These are phyloP conservation scores for Auricularia sp. DNA, from an alignment of 768 basidiomycete species.

Conservation along the genomic window DNA sequence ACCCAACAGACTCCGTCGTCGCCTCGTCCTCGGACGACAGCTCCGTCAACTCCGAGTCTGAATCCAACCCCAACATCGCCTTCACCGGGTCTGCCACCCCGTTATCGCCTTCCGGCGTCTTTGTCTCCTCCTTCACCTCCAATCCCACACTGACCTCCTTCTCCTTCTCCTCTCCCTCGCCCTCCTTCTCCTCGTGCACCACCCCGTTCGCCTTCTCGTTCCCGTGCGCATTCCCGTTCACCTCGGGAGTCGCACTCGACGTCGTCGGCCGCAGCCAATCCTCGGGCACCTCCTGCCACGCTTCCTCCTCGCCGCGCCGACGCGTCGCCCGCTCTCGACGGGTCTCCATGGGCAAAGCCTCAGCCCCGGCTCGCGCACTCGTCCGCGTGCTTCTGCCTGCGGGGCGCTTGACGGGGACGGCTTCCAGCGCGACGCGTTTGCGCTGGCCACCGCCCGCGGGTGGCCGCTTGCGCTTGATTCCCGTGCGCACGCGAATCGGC, in stretches of 20 bases:
- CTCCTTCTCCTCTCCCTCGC: slow-evolving; percentile 14
- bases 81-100: background rate
- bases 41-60: slow-evolving; percentile 1
- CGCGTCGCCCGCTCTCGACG: background rate
- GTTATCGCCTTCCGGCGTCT: slow-evolving; percentile 11
- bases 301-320: slow-evolving; percentile 36
- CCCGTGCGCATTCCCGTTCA: background rate
- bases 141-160: slow-evolving; percentile 8
- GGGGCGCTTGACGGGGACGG: slow-evolving; percentile 51
- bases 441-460: slow-evolving; percentile 46
- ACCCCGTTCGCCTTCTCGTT: slow-evolving; percentile 8
- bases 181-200: slow-evolving; percentile 10
- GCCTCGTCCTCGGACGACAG: slow-evolving; percentile 34
- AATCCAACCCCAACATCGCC: background rate
- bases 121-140: slow-evolving; percentile 6
- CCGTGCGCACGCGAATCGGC: slow-evolving; percentile 5
- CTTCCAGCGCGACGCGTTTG: slow-evolving; percentile 57
- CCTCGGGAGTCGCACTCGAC: background rate
- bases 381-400: slow-evolving; percentile 52
- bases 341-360: background rate
- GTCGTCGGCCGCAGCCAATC: slow-evolving; percentile 46
- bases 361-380: slow-evolving; percentile 15
- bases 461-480: slow-evolving; percentile 13
- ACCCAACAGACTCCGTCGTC: slow-evolving; percentile 10
- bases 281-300: slow-evolving; percentile 72